Percentiles rank a stretch among this genome's conserved stretches.
Evolutionary conservation across 257 asterid genomes (phyloP).

Genomic region (Petunia secreta): DNA sequence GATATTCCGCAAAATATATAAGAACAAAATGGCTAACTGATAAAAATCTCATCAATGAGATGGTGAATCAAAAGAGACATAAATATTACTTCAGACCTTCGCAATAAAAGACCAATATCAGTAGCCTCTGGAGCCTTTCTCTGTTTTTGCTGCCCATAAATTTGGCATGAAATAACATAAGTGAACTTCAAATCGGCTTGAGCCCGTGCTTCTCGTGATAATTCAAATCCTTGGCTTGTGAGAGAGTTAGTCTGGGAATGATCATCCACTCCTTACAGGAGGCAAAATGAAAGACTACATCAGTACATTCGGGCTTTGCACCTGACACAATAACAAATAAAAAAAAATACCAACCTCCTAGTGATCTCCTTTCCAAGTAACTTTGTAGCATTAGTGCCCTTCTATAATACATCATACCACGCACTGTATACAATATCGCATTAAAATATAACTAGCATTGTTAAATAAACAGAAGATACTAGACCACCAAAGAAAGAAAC

Average conservation of each 20-base stretch:
- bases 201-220: conserved; percentile 91
- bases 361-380: conserved; percentile 76
- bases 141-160: conserved; percentile 97
- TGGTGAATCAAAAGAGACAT: conserved; percentile 4
- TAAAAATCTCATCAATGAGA: neutral
- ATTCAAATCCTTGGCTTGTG: conserved; percentile 72
- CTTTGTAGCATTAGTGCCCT: conserved; percentile 97
- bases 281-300: conserved; percentile 26
- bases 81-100: conserved; percentile 54
- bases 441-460: conserved; percentile 5
- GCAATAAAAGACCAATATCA: conserved; percentile 88
- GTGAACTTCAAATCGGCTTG: conserved; percentile 96
- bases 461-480: conserved; percentile 19
- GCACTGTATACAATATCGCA: conserved; percentile 56
- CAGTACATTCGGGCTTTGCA: neutral
- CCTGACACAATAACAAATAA: conserved; percentile 13
- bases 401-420: conserved; percentile 99
- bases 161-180: conserved; percentile 96
- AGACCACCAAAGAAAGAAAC: conserved; percentile 18
- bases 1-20: neutral
- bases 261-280: conserved; percentile 52
- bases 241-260: conserved; percentile 54
- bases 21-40: neutral
- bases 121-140: conserved; percentile 93
- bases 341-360: conserved; percentile 61